These are phyloP conservation scores for Sporothrix humicola DNA, from an alignment of 2,329 filamentous ascomycete genomes.

Conservation along the genomic window DNA sequence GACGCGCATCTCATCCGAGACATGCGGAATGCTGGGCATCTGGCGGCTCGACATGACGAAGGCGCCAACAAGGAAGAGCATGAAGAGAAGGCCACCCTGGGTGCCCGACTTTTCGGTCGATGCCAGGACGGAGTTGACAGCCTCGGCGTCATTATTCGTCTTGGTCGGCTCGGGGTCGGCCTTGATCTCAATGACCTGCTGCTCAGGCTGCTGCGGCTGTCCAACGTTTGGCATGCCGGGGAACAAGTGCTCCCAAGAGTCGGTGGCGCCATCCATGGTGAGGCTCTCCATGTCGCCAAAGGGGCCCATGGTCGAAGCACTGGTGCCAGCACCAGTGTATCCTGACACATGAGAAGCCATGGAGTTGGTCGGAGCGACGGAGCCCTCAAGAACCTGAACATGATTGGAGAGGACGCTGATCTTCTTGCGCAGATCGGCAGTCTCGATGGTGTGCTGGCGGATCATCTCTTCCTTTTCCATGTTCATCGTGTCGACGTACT, in stretches of 20 bases:
- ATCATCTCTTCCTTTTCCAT: constrained; percentile 93
- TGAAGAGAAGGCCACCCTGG: constrained; percentile 83
- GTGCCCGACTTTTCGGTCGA: constrained; percentile 69
- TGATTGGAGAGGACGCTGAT: constrained; percentile 79
- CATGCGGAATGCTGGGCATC: constrained; percentile 73
- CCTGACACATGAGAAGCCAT: constrained; percentile 44
- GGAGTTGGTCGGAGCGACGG: constrained; percentile 50
- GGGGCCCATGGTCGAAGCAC: constrained; percentile 52
- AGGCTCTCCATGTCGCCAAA: constrained; percentile 85
- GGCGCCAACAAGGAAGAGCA: constrained; percentile 95
- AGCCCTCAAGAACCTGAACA: constrained; percentile 72
- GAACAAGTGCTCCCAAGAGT: constrained; percentile 79
- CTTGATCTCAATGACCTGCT: constrained; percentile 57
- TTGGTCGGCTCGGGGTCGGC: constrained; percentile 50
- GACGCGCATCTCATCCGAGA: constrained; percentile 80
- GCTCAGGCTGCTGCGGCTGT: constrained; percentile 40
- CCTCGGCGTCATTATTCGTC: constrained; percentile 57
- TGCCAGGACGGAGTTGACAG: constrained; percentile 51
- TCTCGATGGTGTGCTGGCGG: constrained; percentile 85
- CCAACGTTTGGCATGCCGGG: constrained; percentile 70
- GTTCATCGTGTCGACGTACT: constrained; percentile 76
- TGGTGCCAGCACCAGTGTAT: constrained; percentile 53
- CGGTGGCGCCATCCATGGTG: constrained; percentile 68
- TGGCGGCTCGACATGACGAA: constrained; percentile 90
- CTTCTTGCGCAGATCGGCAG: constrained; percentile 89